phyloP scores from a whole-genome alignment of 2,329 filamentous ascomycete genomes.

The Arthroderma sp. region DNA sequence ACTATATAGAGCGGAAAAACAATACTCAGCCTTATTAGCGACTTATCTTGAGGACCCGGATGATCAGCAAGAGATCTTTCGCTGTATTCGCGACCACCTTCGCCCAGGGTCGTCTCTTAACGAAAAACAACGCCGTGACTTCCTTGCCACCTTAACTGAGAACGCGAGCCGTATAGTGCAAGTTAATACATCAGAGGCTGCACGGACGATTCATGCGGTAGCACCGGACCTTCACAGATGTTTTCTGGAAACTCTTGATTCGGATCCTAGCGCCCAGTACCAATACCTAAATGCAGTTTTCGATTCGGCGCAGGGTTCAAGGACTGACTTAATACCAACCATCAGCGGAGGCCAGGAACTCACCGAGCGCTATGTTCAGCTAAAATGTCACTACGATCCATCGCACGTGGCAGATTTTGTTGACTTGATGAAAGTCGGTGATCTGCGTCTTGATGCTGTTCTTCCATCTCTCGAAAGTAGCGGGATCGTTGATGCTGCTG shows the following conservation, averaged over 20 bases:
- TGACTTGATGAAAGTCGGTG: slow-evolving; percentile 57
- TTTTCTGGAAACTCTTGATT: slow-evolving; percentile 48
- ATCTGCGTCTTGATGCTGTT: slow-evolving; percentile 66
- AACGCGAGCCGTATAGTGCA: slow-evolving; percentile 54
- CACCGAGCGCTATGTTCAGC: slow-evolving; percentile 69
- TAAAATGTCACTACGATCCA: slow-evolving; percentile 81
- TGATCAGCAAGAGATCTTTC: slow-evolving; percentile 62
- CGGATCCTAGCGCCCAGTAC: slow-evolving; percentile 54
- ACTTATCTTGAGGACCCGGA: slow-evolving; percentile 76
- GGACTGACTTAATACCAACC: slow-evolving; percentile 19
- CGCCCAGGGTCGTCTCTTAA: slow-evolving; percentile 49
- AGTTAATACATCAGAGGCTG: slow-evolving; percentile 53
- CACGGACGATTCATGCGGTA: slow-evolving; percentile 49
- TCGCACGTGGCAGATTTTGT: slow-evolving; percentile 77
- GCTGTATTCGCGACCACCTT: slow-evolving; percentile 63
- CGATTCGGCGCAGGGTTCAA: slow-evolving; percentile 41
- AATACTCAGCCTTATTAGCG: slow-evolving; percentile 64
- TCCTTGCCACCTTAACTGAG: slow-evolving; percentile 52
- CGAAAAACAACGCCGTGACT: slow-evolving; percentile 57
- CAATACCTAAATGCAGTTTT: slow-evolving; percentile 64
- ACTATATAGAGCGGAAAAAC: slow-evolving; percentile 65
- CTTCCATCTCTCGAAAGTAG: slow-evolving; percentile 79
- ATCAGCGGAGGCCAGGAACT: slow-evolving; percentile 43
- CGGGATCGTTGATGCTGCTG: slow-evolving; percentile 82
- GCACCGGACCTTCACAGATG: slow-evolving; percentile 52